These are phyloP conservation scores for Elsinoe australis DNA, from an alignment of 2,329 filamentous ascomycete species.

Conservation along the genomic window DNA sequence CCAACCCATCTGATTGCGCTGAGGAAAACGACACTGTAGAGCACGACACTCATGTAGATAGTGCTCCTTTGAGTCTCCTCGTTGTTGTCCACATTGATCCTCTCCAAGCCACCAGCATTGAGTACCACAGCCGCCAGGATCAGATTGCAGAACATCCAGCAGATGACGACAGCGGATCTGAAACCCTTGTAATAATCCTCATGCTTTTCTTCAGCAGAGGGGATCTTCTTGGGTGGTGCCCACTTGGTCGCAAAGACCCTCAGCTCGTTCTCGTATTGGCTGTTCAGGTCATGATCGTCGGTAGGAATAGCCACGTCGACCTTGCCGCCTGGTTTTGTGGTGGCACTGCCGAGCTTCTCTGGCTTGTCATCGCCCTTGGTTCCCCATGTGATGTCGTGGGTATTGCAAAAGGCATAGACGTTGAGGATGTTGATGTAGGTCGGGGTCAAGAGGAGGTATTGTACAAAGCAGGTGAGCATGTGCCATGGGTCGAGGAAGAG, in stretches of 20 bases:
- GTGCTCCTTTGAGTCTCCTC: conserved; percentile 51
- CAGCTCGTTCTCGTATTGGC: conserved; percentile 84
- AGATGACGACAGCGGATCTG: conserved; percentile 79
- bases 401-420: conserved; percentile 98
- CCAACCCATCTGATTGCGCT: conserved; percentile 82
- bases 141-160: conserved; percentile 97
- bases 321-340: conserved; percentile 87
- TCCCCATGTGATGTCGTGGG: conserved; percentile 94
- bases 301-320: conserved; percentile 80
- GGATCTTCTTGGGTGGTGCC: conserved; percentile 59
- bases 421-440: conserved; percentile 98
- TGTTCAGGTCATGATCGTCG: conserved; percentile 90
- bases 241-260: conserved; percentile 65
- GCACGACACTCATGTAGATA: conserved; percentile 76
- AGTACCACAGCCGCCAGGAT: conserved; percentile 78
- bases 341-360: conserved; percentile 80
- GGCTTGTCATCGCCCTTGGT: conserved; percentile 97
- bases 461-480: conserved; percentile 88
- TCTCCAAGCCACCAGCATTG: conserved; percentile 72
- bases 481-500: conserved; percentile 99
- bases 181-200: conserved; percentile 99
- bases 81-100: conserved; percentile 29
- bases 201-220: conserved; percentile 65
- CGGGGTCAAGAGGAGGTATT: conserved; percentile 90
- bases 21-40: conserved; percentile 82